Base-by-base conservation (phyloP, 225 moss, liverwort and hornwort genomes). In the Marchantia polymorpha region DNA sequence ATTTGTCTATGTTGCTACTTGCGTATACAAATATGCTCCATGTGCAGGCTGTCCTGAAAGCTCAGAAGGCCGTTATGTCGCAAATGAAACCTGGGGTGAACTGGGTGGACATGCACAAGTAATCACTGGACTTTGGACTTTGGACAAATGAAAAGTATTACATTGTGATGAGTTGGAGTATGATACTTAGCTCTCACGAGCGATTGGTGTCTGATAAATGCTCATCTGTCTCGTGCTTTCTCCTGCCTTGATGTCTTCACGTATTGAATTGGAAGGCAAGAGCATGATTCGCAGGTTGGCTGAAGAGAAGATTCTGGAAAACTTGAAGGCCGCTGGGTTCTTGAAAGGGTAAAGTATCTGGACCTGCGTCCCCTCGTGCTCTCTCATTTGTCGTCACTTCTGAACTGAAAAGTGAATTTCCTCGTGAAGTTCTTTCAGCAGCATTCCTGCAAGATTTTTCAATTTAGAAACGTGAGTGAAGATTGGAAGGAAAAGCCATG, bases 31-130 rank as follows among this genome's bases (percentile, higher is more conserved):
- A 8, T 20, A 77, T 73, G 26, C 12, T 79, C 46, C 61, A 78
- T 65, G 2, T 80, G 77, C 84, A 89, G 89, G 94, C 93, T 52
- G 93, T 93, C 69, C 84, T 99, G 47, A 86, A 87, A 80, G 94
- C 93, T 69, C 95, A 93, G 79, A 93, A 91, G 76, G 89, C 90
- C 74, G 93, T 95, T 29, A 90, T 95, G 29, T 46, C 80, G 72
- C 82, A 90, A 83, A 87, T 93, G 77, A 93, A 90, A 85, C 95
- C 93, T 77, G 92, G 95, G 87, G 89, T 91, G 81, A 89, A 87
- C 67, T 99, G 97, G 97, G 90, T 93, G 79, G 90, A 92, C 31
- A 86, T 99, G 83, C 97, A 95, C 88, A 89, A 89, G 88, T 81
- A 84, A 52, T 12, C 13, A 17, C 20, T 31, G 30, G 12, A 26